phyloP scores from a whole-genome alignment of 139 green algal species.

The Deuterostichococcus epilithicus region DNA sequence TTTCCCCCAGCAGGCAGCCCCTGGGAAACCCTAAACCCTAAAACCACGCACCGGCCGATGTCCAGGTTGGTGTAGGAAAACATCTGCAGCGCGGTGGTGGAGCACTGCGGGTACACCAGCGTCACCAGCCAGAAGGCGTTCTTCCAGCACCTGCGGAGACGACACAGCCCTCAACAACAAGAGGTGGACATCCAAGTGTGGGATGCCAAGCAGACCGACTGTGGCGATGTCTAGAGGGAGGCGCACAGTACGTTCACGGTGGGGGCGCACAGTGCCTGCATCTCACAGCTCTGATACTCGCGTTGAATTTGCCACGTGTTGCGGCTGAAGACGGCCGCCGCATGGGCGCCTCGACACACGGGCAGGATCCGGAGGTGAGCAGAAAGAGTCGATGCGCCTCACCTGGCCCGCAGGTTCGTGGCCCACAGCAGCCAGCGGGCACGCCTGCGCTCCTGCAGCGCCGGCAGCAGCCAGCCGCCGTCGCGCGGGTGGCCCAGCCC shows the following conservation, averaged over 20 bases:
- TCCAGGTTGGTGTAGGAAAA: constrained; percentile 31
- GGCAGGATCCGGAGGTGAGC: too few relatives aligned
- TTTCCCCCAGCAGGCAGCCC: too few relatives aligned
- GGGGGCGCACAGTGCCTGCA: not conserved
- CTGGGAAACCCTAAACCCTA: too few relatives aligned
- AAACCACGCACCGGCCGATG: constrained; percentile 7
- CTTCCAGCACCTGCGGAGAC: constrained; percentile 32
- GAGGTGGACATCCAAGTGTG: not conserved
- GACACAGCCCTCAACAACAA: not conserved
- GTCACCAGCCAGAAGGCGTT: constrained; percentile 49
- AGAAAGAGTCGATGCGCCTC: not conserved
- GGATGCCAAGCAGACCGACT: not conserved
- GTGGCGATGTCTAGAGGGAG: not conserved
- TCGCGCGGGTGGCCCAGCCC: not conserved
- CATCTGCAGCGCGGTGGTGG: constrained; percentile 35
- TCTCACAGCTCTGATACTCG: too few relatives aligned
- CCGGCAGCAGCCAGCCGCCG: not conserved
- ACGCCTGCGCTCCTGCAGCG: not conserved
- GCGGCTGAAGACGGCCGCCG: too few relatives aligned
- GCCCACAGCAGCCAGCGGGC: not conserved
- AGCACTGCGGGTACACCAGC: constrained; percentile 42
- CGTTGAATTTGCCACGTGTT: too few relatives aligned
- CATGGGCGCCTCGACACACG: too few relatives aligned
- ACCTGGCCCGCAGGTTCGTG: not conserved
- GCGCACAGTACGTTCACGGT: not conserved